Conservation (phyloP, 2,329 filamentous ascomycete genomes). For the Lasiodiplodia citricola region DNA sequence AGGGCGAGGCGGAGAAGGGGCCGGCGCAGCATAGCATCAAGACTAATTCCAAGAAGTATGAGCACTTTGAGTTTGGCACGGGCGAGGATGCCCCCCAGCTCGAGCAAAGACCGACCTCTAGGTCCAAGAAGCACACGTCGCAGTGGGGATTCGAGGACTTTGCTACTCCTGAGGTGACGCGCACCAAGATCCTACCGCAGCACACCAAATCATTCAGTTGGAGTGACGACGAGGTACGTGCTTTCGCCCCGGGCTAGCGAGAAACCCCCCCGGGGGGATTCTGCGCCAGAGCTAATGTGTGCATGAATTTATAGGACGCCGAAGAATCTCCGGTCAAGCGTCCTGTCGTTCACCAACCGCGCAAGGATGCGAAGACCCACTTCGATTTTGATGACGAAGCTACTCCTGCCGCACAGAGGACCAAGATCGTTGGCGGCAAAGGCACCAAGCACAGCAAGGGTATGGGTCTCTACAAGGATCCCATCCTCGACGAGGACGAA, state of each 20-base stretch:
- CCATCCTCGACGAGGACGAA: slow-evolving; percentile 66
- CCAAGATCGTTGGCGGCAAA: slow-evolving; percentile 43
- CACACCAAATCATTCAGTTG: slow-evolving; percentile 78
- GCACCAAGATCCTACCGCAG: slow-evolving; percentile 67
- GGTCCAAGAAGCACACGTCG: slow-evolving; percentile 64
- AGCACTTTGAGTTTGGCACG: slow-evolving; percentile 83
- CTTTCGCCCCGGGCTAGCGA: neutral
- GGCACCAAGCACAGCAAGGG: slow-evolving; percentile 68
- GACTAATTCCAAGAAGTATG: slow-evolving; percentile 78
- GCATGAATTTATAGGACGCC: slow-evolving; percentile 15
- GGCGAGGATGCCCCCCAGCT: slow-evolving; percentile 51
- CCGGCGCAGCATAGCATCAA: slow-evolving; percentile 57
- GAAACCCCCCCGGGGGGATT: neutral
- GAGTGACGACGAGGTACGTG: slow-evolving; percentile 68
- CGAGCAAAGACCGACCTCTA: slow-evolving; percentile 33
- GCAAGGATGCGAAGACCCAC: slow-evolving; percentile 80
- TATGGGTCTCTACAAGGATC: slow-evolving; percentile 76
- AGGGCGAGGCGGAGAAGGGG: slow-evolving; percentile 52
- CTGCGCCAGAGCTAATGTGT: neutral
- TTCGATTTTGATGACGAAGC: slow-evolving; percentile 84
- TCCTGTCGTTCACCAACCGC: slow-evolving; percentile 67
- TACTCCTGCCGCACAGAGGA: slow-evolving; percentile 58
- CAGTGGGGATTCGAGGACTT: slow-evolving; percentile 93
- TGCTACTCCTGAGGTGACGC: slow-evolving; percentile 77
- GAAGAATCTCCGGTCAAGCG: slow-evolving; percentile 64